Conservation (phyloP, 768 basidiomycete genomes). For the Calocybe indica region DNA sequence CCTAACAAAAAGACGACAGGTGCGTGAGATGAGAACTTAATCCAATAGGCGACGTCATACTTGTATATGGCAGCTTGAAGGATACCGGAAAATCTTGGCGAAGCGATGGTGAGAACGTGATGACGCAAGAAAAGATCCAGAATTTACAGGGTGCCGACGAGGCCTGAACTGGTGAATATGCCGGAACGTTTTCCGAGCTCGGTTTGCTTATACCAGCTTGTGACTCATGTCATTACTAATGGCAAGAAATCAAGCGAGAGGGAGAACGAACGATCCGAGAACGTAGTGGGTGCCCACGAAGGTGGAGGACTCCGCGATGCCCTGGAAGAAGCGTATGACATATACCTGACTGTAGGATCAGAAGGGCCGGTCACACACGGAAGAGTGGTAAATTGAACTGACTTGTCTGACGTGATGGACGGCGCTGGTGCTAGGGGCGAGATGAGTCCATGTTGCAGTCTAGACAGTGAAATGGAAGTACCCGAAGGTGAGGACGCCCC, state of each 20-base stretch:
- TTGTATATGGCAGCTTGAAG: slow-evolving; percentile 60
- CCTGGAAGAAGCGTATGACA: slow-evolving; percentile 69
- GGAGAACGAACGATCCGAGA: slow-evolving; percentile 54
- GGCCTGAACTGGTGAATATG: slow-evolving; percentile 62
- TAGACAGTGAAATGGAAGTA: slow-evolving; percentile 15
- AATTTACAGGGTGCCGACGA: slow-evolving; percentile 54
- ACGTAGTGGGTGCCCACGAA: slow-evolving; percentile 74
- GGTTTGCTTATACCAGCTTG: slow-evolving; percentile 63
- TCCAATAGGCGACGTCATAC: slow-evolving; percentile 20
- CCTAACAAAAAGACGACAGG: slow-evolving; percentile 20
- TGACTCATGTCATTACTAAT: background rate
- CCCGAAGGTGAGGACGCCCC: slow-evolving; percentile 65
- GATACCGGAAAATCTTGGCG: slow-evolving; percentile 53
- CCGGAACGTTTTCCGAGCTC: slow-evolving; percentile 70
- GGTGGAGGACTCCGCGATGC: slow-evolving; percentile 67
- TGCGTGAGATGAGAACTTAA: background rate
- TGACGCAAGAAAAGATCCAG: background rate
- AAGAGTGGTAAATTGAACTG: slow-evolving; percentile 1
- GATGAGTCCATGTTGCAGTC: slow-evolving; percentile 2
- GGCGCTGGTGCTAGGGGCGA: slow-evolving; percentile 40
- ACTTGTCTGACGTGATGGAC: slow-evolving; percentile 55
- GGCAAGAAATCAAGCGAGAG: background rate
- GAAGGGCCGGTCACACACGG: background rate
- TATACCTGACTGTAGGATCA: slow-evolving; percentile 39
- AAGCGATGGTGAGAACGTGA: background rate